A percentile compares a stretch with the other conserved stretches of the same genome.
Conservation (phyloP, 176 grass and related monocot genomes). For the Musa schizocarpa region DNA sequence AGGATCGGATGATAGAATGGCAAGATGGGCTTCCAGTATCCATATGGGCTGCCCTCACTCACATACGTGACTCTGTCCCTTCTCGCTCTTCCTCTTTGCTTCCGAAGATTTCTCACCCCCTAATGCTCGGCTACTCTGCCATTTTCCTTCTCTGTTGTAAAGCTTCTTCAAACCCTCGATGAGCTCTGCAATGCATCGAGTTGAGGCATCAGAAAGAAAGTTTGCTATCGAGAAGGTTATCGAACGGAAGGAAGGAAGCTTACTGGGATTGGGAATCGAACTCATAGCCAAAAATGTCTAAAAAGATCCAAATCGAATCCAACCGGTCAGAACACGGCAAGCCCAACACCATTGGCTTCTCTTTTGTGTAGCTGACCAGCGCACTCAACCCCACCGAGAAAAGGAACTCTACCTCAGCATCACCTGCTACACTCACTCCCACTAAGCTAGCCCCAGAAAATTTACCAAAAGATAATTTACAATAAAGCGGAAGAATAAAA, state of each 20-base stretch:
- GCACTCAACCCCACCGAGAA: too few relatives aligned
- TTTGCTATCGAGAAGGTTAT: background rate
- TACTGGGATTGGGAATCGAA: too few relatives aligned
- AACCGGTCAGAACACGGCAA: too few relatives aligned
- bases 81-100: constrained; percentile 12
- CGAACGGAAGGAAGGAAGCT: too few relatives aligned
- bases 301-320: constrained; percentile 5
- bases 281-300: constrained; percentile 59
- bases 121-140: constrained; percentile 62
- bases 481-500: too few relatives aligned
- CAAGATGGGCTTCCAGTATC: background rate
- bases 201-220: constrained; percentile 62
- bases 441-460: too few relatives aligned
- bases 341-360: too few relatives aligned
- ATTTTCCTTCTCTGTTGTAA: constrained; percentile 68
- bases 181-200: constrained; percentile 66
- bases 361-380: too few relatives aligned
- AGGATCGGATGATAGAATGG: background rate
- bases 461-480: too few relatives aligned
- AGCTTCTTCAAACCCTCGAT: constrained; percentile 76
- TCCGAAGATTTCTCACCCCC: constrained; percentile 49
- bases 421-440: too few relatives aligned
- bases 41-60: too few relatives aligned
- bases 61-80: constrained; percentile 12
- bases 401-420: too few relatives aligned